These are phyloP conservation scores for Cercospora janseana DNA, from an alignment of 2,329 filamentous ascomycete species.

Conservation along the genomic window DNA sequence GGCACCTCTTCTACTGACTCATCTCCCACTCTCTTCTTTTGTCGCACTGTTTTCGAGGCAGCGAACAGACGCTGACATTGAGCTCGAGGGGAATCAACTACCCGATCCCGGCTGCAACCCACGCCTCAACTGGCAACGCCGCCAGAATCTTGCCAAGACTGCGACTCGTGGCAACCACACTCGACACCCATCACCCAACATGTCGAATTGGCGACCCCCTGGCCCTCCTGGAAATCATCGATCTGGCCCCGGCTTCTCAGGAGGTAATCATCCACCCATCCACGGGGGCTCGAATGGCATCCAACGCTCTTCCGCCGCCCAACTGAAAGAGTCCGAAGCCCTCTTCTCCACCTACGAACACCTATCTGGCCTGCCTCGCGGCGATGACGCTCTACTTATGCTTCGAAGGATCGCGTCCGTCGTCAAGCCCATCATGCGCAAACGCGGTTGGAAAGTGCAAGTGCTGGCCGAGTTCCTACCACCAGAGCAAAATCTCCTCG, in stretches of 20 bases:
- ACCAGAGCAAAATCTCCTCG: slow-evolving; percentile 68
- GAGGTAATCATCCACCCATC: slow-evolving; percentile 27
- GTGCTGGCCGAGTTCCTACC: slow-evolving; percentile 85
- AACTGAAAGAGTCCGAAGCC: slow-evolving; percentile 48
- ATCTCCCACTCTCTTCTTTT: no score
- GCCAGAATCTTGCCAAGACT: no score
- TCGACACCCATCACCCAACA: slow-evolving; percentile 2
- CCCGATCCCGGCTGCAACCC: no score
- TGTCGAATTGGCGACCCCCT: slow-evolving; percentile 24
- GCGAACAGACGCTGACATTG: no score
- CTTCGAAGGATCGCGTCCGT: slow-evolving; percentile 80
- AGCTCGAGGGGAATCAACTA: no score
- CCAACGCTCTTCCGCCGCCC: slow-evolving; percentile 36
- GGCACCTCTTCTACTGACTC: neutral
- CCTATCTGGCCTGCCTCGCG: slow-evolving; percentile 45
- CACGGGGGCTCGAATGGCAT: slow-evolving; percentile 37
- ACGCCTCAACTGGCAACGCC: neutral
- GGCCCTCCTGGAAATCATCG: slow-evolving; percentile 22
- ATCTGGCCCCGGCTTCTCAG: slow-evolving; percentile 21
- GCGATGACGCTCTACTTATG: slow-evolving; percentile 52
- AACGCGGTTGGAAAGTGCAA: slow-evolving; percentile 74
- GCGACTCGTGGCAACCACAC: no score
- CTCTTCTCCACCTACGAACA: slow-evolving; percentile 53
- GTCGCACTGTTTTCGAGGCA: no score
- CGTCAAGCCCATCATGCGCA: slow-evolving; percentile 93